Percentiles rank a stretch among this genome's conserved stretches.
phyloP scores from a whole-genome alignment of 768 basidiomycete species.

The Leccinum fibrillosum region DNA sequence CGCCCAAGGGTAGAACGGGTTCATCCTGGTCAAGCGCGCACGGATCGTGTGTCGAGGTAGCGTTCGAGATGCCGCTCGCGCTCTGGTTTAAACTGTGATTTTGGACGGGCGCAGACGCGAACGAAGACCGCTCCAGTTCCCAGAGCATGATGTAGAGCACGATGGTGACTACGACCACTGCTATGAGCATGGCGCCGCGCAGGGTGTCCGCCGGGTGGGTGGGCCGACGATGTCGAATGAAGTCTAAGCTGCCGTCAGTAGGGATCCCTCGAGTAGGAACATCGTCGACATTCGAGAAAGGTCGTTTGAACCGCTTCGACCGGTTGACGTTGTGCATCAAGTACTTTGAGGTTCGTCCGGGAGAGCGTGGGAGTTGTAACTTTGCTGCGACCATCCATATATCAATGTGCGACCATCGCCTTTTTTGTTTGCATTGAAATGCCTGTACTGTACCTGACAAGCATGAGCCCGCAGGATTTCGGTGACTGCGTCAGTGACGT shows the following conservation, averaged over 20 bases:
- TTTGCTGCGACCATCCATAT: too few relatives aligned
- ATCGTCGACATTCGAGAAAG: background rate
- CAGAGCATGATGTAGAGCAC: conserved; percentile 23
- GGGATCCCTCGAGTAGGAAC: background rate
- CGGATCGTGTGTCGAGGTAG: background rate
- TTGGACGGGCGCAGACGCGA: background rate
- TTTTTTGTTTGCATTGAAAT: too few relatives aligned
- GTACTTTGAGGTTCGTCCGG: too few relatives aligned
- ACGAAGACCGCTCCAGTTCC: conserved; percentile 18
- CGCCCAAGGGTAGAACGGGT: too few relatives aligned
- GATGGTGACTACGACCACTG: conserved; percentile 18
- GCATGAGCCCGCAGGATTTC: too few relatives aligned
- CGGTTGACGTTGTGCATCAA: too few relatives aligned
- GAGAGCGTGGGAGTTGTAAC: too few relatives aligned
- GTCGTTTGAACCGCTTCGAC: too few relatives aligned
- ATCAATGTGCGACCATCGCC: too few relatives aligned
- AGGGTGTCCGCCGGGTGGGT: conserved; percentile 1
- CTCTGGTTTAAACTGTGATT: background rate
- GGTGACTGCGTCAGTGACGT: too few relatives aligned
- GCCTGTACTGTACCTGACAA: too few relatives aligned
- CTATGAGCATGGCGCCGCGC: conserved; percentile 14
- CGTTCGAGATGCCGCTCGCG: too few relatives aligned
- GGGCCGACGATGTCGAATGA: conserved; percentile 2
- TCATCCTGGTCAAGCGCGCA: background rate
- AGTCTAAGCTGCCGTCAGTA: background rate